Evolutionary conservation across 1,284 basidiomycete species (phyloP).

Genomic region (Ustilago cynodontis): DNA sequence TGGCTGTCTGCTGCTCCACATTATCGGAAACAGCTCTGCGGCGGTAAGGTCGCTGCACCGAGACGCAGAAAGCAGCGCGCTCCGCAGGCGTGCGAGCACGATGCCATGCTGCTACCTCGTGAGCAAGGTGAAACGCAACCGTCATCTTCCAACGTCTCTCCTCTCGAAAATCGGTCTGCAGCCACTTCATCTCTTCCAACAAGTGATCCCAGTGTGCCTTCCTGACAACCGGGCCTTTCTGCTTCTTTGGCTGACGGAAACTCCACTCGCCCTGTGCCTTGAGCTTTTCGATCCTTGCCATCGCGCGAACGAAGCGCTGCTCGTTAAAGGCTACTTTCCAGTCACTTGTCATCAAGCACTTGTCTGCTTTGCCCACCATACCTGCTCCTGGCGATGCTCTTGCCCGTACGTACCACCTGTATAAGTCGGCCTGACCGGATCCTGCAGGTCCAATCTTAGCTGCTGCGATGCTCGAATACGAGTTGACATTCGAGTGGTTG

Average conservation of each 20-base stretch:
- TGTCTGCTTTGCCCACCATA: constrained; percentile 69
- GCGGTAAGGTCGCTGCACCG: constrained; percentile 33
- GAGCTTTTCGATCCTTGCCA: constrained; percentile 86
- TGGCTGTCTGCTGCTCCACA: constrained; percentile 29
- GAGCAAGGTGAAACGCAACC: constrained; percentile 85
- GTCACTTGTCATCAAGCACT: constrained; percentile 66
- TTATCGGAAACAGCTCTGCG: constrained; percentile 32
- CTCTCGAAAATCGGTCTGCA: constrained; percentile 93
- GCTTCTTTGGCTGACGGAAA: constrained; percentile 94
- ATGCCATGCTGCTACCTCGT: constrained; percentile 88
- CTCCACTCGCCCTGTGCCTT: constrained; percentile 88
- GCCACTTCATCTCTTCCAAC: constrained; percentile 98
- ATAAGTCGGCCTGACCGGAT: constrained; percentile 59
- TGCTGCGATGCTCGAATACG: constrained; percentile 45
- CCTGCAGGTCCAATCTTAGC: constrained; percentile 57
- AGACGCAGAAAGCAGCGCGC: constrained; percentile 76
- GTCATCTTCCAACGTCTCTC: constrained; percentile 93
- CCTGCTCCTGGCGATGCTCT: constrained; percentile 63
- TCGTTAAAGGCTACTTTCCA: constrained; percentile 69
- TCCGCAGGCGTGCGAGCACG: constrained; percentile 77
- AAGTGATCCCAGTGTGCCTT: constrained; percentile 97
- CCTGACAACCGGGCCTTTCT: constrained; percentile 81
- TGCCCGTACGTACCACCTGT: constrained; percentile 65
- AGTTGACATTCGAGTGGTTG: constrained; percentile 37
- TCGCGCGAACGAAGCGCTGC: constrained; percentile 75